These are phyloP conservation scores for Mycena sanguinolenta DNA, from an alignment of 768 basidiomycete species.

Conservation along the genomic window DNA sequence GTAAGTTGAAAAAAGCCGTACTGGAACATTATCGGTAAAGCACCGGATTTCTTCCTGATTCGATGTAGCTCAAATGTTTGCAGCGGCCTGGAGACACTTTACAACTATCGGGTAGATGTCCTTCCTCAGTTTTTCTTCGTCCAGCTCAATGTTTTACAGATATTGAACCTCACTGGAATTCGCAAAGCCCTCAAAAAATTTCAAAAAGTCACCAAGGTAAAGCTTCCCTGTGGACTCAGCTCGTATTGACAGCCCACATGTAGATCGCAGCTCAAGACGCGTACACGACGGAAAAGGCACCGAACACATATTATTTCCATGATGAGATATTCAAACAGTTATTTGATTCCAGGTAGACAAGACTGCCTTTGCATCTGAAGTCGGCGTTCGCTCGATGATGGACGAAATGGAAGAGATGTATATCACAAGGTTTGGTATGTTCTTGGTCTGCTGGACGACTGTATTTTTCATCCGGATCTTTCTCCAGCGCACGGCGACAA, in stretches of 20 bases:
- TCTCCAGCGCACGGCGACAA: slow-evolving; percentile 71
- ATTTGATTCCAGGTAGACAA: slow-evolving; percentile 67
- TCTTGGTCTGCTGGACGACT: not conserved
- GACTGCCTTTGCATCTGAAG: slow-evolving; percentile 75
- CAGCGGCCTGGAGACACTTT: slow-evolving; percentile 85
- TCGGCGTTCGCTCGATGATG: slow-evolving; percentile 74
- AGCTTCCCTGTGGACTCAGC: slow-evolving; percentile 13
- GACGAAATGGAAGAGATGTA: slow-evolving; percentile 83
- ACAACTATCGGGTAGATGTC: slow-evolving; percentile 84
- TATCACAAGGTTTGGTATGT: slow-evolving; percentile 80
- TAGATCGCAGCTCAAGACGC: slow-evolving; percentile 79
- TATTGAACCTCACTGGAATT: slow-evolving; percentile 92
- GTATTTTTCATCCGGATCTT: slow-evolving; percentile 7
- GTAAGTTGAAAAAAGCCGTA: slow-evolving; percentile 85
- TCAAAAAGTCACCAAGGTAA: slow-evolving; percentile 80
- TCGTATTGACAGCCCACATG: not conserved
- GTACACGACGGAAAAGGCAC: slow-evolving; percentile 86
- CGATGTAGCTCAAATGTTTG: not conserved
- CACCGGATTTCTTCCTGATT: not conserved
- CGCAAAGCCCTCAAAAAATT: slow-evolving; percentile 90
- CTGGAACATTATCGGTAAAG: slow-evolving; percentile 84
- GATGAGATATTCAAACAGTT: slow-evolving; percentile 7
- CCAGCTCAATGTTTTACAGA: slow-evolving; percentile 53
- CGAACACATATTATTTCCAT: not conserved
- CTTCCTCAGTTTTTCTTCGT: not conserved